A percentile compares a stretch with the other conserved stretches of the same genome.
Evolutionary conservation across 257 asterid species (phyloP).

Genomic region (Forsythia viridissima): DNA sequence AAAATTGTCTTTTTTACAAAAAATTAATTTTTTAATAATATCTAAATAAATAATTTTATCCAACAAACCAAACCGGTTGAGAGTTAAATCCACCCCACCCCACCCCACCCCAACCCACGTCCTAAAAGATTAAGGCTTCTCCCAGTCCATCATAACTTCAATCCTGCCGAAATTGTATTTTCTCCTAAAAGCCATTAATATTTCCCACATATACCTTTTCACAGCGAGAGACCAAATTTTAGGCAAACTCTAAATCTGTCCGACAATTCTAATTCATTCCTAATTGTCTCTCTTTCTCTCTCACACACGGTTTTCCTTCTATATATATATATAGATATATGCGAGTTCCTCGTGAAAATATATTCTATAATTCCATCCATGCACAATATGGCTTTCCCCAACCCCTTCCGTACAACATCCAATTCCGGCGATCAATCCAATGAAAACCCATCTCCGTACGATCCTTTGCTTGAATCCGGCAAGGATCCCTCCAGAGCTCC

Average conservation of each 20-base stretch:
- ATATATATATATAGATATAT: neutral
- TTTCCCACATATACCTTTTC: neutral
- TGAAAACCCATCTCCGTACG: constrained; percentile 17
- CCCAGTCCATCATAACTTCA: neutral
- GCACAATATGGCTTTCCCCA: constrained; percentile 31
- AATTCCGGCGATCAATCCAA: neutral
- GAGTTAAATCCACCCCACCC: too few relatives aligned
- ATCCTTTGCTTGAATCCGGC: constrained; percentile 31
- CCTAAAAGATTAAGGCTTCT: neutral
- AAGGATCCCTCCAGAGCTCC: neutral
- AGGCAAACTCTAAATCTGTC: neutral
- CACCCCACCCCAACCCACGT: too few relatives aligned
- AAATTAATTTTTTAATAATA: too few relatives aligned
- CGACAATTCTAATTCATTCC: neutral
- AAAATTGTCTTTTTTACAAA: too few relatives aligned
- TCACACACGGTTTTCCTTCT: neutral
- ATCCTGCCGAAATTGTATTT: too few relatives aligned
- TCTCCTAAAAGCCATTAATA: neutral
- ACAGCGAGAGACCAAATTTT: neutral
- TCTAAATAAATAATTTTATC: too few relatives aligned
- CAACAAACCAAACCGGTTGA: too few relatives aligned
- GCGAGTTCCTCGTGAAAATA: neutral
- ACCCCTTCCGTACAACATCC: constrained; percentile 14
- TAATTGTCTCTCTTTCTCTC: neutral
- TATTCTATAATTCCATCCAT: constrained; percentile 3